These are phyloP conservation scores for Knufia fluminis DNA, from an alignment of 2,329 filamentous ascomycete genomes.

Conservation along the genomic window DNA sequence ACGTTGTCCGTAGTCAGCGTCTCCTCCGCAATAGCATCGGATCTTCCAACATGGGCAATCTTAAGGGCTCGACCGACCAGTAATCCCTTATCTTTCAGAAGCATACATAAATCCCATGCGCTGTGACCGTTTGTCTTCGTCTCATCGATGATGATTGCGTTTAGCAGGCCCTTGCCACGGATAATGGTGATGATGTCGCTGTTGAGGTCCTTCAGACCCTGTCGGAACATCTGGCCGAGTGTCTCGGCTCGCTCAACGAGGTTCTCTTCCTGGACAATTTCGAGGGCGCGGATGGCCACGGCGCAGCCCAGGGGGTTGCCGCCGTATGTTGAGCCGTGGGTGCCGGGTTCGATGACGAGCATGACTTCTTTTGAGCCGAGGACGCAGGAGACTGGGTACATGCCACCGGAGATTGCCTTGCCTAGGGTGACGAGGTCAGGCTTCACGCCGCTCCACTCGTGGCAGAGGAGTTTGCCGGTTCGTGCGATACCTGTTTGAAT, in stretches of 20 bases:
- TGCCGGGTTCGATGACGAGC: slow-evolving; percentile 91
- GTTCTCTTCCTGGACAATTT: slow-evolving; percentile 85
- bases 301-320: slow-evolving; percentile 94
- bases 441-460: slow-evolving; percentile 90
- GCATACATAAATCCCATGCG: slow-evolving; percentile 92
- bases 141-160: slow-evolving; percentile 95
- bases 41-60: slow-evolving; percentile 28
- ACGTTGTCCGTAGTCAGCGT: neutral
- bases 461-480: slow-evolving; percentile 87
- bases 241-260: slow-evolving; percentile 74
- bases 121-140: slow-evolving; percentile 71
- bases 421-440: slow-evolving; percentile 90
- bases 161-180: slow-evolving; percentile 86
- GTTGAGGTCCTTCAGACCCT: slow-evolving; percentile 64
- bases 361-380: slow-evolving; percentile 83
- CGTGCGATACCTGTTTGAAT: slow-evolving; percentile 96
- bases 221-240: slow-evolving; percentile 73
- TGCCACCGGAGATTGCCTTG: slow-evolving; percentile 95
- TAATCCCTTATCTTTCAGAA: slow-evolving; percentile 91
- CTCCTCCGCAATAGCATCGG: slow-evolving; percentile 5
- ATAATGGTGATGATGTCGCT: slow-evolving; percentile 73
- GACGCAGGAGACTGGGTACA: slow-evolving; percentile 97
- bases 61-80: slow-evolving; percentile 55
- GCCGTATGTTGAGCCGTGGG: slow-evolving; percentile 96
- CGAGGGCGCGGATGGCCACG: slow-evolving; percentile 86